Conservation (phyloP, 2,329 filamentous ascomycete species). For the Lachnellula cervina region DNA sequence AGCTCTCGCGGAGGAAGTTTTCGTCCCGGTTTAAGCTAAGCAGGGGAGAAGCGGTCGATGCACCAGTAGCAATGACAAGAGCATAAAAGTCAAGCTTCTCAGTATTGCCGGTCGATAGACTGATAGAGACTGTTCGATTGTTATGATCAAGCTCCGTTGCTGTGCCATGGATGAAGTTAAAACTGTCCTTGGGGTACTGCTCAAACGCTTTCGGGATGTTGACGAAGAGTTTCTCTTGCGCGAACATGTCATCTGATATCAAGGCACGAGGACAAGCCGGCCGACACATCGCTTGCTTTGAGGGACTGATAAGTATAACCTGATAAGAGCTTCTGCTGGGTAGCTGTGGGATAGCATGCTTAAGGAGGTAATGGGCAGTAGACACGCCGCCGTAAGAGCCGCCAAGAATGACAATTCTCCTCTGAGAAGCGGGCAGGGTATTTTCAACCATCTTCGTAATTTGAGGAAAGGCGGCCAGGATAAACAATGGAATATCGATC, state of each 20-base stretch:
- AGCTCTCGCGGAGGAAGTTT: constrained; percentile 31
- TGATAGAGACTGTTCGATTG: constrained; percentile 32
- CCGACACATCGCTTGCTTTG: constrained; percentile 39
- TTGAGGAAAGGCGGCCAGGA: background rate
- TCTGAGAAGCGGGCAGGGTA: background rate
- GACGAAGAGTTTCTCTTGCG: constrained; percentile 42
- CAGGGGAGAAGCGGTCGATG: constrained; percentile 42
- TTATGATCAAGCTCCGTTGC: constrained; percentile 35
- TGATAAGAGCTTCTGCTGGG: constrained; percentile 35
- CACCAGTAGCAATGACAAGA: constrained; percentile 46
- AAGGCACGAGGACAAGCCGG: constrained; percentile 43
- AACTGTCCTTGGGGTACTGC: constrained; percentile 35
- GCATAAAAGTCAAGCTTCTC: constrained; percentile 36
- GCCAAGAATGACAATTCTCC: constrained; percentile 46
- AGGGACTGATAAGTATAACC: constrained; percentile 40
- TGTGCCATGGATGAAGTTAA: constrained; percentile 40
- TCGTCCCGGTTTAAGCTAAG: constrained; percentile 37
- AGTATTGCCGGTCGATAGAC: constrained; percentile 1
- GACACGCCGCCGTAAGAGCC: constrained; percentile 49
- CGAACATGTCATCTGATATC: constrained; percentile 41
- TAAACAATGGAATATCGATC: background rate
- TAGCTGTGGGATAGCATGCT: constrained; percentile 43
- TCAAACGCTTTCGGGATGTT: constrained; percentile 35
- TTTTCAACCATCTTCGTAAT: constrained; percentile 4
- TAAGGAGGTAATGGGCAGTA: constrained; percentile 48